Evolutionary conservation across 257 asterid species (phyloP).

Genomic region (Solanum sitiens): DNA sequence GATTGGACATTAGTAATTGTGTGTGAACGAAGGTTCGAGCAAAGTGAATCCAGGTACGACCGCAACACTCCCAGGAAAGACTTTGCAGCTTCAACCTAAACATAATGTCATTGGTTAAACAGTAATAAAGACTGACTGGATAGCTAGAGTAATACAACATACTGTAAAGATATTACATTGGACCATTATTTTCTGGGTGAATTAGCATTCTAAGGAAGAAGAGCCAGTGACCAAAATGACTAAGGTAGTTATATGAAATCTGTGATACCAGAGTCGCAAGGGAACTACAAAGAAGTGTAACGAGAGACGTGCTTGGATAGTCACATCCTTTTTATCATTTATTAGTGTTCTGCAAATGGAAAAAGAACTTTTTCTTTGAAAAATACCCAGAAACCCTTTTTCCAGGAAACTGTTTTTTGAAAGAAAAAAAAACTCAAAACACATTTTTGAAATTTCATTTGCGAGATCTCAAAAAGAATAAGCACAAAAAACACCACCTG

Average conservation of each 20-base stretch:
- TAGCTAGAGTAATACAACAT: not conserved
- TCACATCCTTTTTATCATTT: not conserved
- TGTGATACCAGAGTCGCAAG: not conserved
- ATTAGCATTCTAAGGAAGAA: not conserved
- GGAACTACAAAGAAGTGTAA: not conserved
- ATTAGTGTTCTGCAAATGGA: not conserved
- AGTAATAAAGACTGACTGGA: not conserved
- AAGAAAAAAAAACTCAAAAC: not conserved
- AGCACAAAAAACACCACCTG: not conserved
- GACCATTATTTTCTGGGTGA: not conserved
- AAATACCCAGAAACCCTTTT: not conserved
- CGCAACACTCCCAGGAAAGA: constrained; percentile 62
- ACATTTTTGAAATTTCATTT: not conserved
- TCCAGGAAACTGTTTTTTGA: too few species aligned
- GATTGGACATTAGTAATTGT: constrained; percentile 98
- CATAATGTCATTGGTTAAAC: constrained; percentile 4
- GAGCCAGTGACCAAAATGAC: not conserved
- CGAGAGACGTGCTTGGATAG: not conserved
- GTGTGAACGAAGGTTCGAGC: constrained; percentile 84
- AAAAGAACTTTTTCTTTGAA: not conserved
- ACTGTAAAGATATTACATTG: not conserved
- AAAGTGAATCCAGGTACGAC: constrained; percentile 73
- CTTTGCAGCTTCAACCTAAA: constrained; percentile 89
- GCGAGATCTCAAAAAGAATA: not conserved
- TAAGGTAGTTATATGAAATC: not conserved